Evolutionary conservation across 345 rosid genomes (phyloP).

Genomic region (Dimocarpus longan): DNA sequence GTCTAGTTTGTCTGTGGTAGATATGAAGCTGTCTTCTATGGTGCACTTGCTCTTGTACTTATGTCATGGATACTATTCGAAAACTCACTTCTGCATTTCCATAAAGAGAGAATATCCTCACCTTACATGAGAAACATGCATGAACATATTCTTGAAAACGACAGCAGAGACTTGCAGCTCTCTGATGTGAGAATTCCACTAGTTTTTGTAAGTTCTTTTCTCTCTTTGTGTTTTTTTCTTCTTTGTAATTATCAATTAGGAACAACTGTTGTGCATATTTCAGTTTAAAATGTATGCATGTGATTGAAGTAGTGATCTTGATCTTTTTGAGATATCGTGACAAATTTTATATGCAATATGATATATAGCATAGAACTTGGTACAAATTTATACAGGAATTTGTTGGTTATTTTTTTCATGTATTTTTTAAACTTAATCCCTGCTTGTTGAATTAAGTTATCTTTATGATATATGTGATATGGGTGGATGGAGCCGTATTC

Average conservation of each 20-base stretch:
- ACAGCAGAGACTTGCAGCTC: slow-evolving; percentile 71
- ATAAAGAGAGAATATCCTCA: slow-evolving; percentile 41
- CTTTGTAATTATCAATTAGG: neutral
- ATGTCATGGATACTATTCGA: slow-evolving; percentile 87
- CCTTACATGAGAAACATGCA: slow-evolving; percentile 39
- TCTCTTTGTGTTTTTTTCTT: neutral
- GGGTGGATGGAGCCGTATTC: neutral
- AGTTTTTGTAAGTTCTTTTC: slow-evolving; percentile 63
- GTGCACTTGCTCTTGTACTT: slow-evolving; percentile 76
- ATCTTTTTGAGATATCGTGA: neutral
- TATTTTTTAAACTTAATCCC: neutral
- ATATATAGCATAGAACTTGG: neutral
- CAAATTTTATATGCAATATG: neutral
- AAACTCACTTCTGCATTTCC: slow-evolving; percentile 57
- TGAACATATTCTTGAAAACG: slow-evolving; percentile 49
- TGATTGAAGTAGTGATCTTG: neutral
- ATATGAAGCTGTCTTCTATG: slow-evolving; percentile 92
- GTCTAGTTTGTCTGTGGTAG: slow-evolving; percentile 41
- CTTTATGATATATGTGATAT: neutral
- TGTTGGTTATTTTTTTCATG: neutral
- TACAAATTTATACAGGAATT: neutral
- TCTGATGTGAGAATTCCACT: slow-evolving; percentile 86
- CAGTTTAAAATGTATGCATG: neutral
- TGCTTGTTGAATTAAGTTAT: neutral
- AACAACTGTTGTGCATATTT: neutral